Base-by-base conservation (phyloP, 768 basidiomycete species). In the Pleurotus ostreatus region DNA sequence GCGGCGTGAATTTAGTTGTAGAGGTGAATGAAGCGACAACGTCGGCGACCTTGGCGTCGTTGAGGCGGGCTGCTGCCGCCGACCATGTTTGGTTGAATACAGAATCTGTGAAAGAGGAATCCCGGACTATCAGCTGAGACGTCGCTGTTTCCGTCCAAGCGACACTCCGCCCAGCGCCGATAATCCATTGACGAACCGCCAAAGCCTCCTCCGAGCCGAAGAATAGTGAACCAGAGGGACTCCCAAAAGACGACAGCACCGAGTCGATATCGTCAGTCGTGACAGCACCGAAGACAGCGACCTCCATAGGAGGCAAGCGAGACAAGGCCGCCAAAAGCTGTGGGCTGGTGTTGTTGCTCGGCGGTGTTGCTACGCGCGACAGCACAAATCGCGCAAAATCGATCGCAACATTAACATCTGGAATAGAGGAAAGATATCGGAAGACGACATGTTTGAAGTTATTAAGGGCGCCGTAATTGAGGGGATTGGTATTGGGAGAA, bases 261-360 rank as follows among this genome's bases (percentile, higher is more conserved):
- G 70, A 77, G 37, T 61, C 60, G 25, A 84, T 65, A 62, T 87
- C 85, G 2, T 75, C 60, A 15, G 78, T 73, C 12, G 66, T 62
- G 22, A 87, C 65, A 12, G 76, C 70, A 5, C 85, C 86, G 63
- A 87, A 86, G n/a, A 87, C 62, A 1, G 83, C 84, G 3, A 85
- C 81, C 66, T 86, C 85, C 37, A 88, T 62, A 1, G 69, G 58
- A 20, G 84, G 86, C 45, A 87, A 69, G 1, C 69, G 63, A 9
- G 73, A 59, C n/a, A 85, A 61, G 2, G 74, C 70, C 51, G 69
- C 62, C 54, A 69, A 74, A 4, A 83, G 67, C 18, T 53, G 51
- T 12, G 51, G 5, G 12, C 67, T 40, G 8, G 79, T 73, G 22
- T 71, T 62, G 16, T 67, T 67, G 3, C 71, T 60, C 3, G 82